These are phyloP conservation scores for Clarireedia sp. DNA, from an alignment of 2,329 filamentous ascomycete species.

Conservation along the genomic window DNA sequence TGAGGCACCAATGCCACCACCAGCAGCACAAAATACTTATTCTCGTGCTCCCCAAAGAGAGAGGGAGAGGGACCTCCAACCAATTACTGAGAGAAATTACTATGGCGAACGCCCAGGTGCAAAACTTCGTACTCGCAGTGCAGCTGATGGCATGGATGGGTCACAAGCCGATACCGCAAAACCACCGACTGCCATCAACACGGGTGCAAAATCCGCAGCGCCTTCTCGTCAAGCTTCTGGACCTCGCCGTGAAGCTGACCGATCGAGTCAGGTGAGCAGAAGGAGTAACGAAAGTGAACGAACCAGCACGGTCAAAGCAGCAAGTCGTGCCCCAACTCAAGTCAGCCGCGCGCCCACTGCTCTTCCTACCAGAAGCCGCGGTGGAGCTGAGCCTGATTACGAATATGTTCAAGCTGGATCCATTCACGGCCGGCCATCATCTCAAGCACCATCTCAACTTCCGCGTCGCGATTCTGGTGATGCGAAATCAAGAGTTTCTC, in stretches of 20 bases:
- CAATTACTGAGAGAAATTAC: slow-evolving; percentile 3
- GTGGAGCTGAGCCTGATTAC: neutral
- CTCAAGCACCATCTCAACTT: neutral
- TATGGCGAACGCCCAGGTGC: neutral
- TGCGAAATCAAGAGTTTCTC: neutral
- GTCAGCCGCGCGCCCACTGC: neutral
- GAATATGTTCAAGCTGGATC: neutral
- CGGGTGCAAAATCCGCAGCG: neutral
- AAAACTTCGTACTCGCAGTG: neutral
- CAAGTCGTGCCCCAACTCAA: neutral
- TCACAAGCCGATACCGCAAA: slow-evolving; percentile 1
- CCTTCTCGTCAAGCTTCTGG: neutral
- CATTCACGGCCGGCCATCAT: neutral
- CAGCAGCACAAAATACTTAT: neutral
- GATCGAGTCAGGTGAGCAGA: too few relatives aligned
- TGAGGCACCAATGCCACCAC: slow-evolving; percentile 6
- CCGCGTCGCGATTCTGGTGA: neutral
- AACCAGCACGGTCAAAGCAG: neutral
- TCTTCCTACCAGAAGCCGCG: neutral
- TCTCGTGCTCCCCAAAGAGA: slow-evolving; percentile 1
- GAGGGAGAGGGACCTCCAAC: neutral
- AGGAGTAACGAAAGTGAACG: neutral
- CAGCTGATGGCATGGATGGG: neutral
- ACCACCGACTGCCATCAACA: slow-evolving; percentile 4
- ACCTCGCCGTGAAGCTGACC: too few relatives aligned